Percentiles rank a stretch among this genome's conserved stretches.
phyloP scores from a whole-genome alignment of 2,329 filamentous ascomycete species.

The Penicillium sp. region DNA sequence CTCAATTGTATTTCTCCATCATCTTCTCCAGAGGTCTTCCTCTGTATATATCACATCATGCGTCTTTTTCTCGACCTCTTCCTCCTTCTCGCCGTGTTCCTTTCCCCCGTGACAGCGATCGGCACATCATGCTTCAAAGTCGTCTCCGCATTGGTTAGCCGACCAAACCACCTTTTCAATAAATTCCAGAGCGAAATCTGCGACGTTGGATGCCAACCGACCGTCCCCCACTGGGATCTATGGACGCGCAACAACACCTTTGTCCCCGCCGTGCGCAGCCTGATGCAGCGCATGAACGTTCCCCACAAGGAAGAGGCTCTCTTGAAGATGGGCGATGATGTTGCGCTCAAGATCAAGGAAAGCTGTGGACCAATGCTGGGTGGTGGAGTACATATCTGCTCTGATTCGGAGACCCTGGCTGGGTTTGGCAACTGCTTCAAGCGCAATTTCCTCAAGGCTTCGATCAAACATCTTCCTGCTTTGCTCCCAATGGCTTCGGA shows the following conservation, averaged over 20 bases:
- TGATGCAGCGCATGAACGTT: constrained; percentile 31
- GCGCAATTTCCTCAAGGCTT: constrained; percentile 32
- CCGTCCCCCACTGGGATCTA: constrained; percentile 36
- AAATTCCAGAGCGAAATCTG: constrained; percentile 37
- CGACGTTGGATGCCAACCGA: constrained; percentile 33
- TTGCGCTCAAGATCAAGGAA: constrained; percentile 33
- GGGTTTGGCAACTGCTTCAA: constrained; percentile 38
- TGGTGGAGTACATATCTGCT: constrained; percentile 34
- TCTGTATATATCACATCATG: constrained; percentile 17
- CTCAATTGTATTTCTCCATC: background rate
- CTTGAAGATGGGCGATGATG: constrained; percentile 36
- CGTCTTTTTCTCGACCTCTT: constrained; percentile 17
- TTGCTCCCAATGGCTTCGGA: constrained; percentile 34
- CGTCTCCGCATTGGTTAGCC: constrained; percentile 63
- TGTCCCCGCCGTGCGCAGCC: constrained; percentile 34
- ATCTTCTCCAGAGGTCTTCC: background rate
- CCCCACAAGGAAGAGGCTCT: constrained; percentile 31
- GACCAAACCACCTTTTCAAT: constrained; percentile 31
- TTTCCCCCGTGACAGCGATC: constrained; percentile 23
- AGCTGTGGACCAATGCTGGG: constrained; percentile 31
- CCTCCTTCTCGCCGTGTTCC: constrained; percentile 19
- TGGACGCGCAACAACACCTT: constrained; percentile 40
- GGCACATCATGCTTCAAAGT: constrained; percentile 76
- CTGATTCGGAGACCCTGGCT: constrained; percentile 31
- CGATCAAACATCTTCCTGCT: constrained; percentile 28